A percentile compares a stretch with the other conserved stretches of the same genome.
Conservation (phyloP, 192 early-diverging fungal species). For the Oehlia diaphana region DNA sequence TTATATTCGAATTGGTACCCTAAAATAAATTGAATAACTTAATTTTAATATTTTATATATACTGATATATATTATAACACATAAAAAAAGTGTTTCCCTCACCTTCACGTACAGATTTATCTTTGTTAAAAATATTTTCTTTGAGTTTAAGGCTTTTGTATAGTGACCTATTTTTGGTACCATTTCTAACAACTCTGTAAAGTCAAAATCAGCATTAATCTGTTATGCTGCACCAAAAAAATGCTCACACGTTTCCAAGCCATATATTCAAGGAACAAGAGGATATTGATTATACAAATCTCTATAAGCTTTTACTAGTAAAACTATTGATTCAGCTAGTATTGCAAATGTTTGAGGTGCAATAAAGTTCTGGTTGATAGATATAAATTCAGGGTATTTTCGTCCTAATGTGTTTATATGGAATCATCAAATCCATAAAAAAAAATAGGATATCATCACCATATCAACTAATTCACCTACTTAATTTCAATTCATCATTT, state of each 20-base stretch:
- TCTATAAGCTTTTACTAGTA: neutral
- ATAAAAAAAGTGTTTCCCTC: neutral
- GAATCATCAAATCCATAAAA: neutral
- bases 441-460: neutral
- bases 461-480: neutral
- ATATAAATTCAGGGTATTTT: neutral
- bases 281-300: neutral
- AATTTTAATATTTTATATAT: neutral
- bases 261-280: neutral
- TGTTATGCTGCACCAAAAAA: neutral
- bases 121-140: neutral
- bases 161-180: neutral
- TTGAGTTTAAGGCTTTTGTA: neutral
- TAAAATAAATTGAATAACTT: slow-evolving; percentile 7
- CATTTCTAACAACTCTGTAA: slow-evolving; percentile 1
- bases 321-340: neutral
- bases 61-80: neutral
- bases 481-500: neutral
- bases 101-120: neutral
- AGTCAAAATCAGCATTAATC: neutral
- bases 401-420: neutral
- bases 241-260: neutral
- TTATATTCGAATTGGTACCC: neutral
- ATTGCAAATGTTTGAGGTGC: neutral
- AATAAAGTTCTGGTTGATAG: neutral